Evolutionary conservation across 176 grass and related monocot species (phyloP).

Genomic region (Rhynchospora pubera): DNA sequence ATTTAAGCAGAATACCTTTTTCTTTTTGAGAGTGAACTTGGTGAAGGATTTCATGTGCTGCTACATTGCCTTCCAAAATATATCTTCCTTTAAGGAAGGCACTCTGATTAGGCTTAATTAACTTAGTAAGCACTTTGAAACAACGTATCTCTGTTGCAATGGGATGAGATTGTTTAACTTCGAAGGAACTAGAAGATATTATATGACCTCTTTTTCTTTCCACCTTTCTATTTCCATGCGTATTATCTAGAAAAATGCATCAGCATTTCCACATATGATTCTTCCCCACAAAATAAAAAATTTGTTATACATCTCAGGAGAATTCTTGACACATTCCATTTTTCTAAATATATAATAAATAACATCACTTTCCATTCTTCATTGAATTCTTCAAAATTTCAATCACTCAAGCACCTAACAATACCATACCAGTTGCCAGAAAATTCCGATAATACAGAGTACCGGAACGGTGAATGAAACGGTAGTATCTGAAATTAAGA

Average conservation of each 20-base stretch:
- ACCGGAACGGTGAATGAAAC: too few species aligned
- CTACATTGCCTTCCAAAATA: too few species aligned
- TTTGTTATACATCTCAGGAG: neutral
- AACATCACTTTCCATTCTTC: neutral
- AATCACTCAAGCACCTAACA: neutral
- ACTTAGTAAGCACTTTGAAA: too few species aligned
- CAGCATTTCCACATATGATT: neutral
- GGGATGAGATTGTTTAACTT: slow-evolving; percentile 3
- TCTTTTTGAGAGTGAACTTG: too few species aligned
- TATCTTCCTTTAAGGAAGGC: too few species aligned
- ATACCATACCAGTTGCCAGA: too few species aligned
- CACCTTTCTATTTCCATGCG: neutral
- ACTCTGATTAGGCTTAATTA: too few species aligned
- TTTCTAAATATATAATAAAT: neutral
- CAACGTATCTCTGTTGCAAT: neutral
- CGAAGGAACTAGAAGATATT: slow-evolving; percentile 1
- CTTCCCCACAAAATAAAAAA: neutral
- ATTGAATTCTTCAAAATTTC: neutral
- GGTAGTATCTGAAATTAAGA: too few species aligned
- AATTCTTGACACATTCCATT: neutral
- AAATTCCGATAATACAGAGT: too few species aligned
- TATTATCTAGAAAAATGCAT: slow-evolving; percentile 1
- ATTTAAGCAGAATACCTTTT: too few species aligned
- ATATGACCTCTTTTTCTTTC: neutral
- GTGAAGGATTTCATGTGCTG: too few species aligned